Base-by-base conservation (phyloP, 257 asterid genomes). In the Solanum habrochaites region DNA sequence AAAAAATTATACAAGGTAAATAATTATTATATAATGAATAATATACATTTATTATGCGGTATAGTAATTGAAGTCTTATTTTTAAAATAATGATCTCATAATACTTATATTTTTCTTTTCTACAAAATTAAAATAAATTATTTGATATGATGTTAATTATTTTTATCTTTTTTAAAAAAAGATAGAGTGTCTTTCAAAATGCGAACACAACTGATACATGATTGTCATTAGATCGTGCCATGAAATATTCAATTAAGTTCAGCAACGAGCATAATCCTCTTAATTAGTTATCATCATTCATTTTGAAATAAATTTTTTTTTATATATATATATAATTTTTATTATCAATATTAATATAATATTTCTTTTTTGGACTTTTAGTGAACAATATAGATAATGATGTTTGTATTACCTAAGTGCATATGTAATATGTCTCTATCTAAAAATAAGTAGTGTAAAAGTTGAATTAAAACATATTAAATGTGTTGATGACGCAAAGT, bases 391-490 rank as follows among this genome's bases (percentile, higher is more conserved):
- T 40, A 2, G 64, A 56, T 56, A 78, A 78, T 15, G 62, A 43
- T 43, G 39, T 13, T 77, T 78, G 64, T 25, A 78, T 80, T 80
- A 80, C 29, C 85, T 80, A 23, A 47, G 27, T 16, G 84, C 84
- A 80, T 80, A 80, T 80, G 84, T 29, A 80, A 80, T 80, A 16
- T 15, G 27, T 80, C 25, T 27, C n/a, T 43, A 6, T 43, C 64
- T 10, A 78, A 78, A 45, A 78, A 45, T 8, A 77, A 18, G n/a
- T 43, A 77, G 62, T 77, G 15, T 8, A 43, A 2, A 20, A 74
- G 21, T 74, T 12, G 32, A n/a, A 75, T n/a, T 40, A 23, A 16
- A 52, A 71, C 13, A 60, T 25, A n/a, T 29, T 11, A 32, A 18
- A 71, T 71, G n/a, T 45, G 9, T 45, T 25, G 20, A 31, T 45